Percentiles rank a stretch among this genome's conserved stretches.
Conservation (phyloP, 345 rosid genomes). For the Laguncularia racemosa region DNA sequence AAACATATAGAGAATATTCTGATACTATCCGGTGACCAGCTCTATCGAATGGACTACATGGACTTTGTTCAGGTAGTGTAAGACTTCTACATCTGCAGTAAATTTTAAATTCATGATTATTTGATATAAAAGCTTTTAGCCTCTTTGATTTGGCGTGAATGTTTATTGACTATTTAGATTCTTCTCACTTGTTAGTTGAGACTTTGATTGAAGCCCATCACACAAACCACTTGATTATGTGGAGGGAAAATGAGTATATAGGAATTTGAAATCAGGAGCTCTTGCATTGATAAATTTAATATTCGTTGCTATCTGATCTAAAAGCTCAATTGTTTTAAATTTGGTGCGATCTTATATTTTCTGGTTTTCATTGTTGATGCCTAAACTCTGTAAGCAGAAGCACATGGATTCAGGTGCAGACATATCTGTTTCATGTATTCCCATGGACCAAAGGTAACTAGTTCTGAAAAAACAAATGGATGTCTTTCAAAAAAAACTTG, state of each 20-base stretch:
- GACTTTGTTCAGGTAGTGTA: conserved; percentile 70
- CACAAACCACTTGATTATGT: too few relatives aligned
- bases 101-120: background rate
- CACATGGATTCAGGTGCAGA: conserved; percentile 59
- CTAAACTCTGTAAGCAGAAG: conserved; percentile 35
- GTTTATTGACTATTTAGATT: too few relatives aligned
- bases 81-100: background rate
- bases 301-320: too few relatives aligned
- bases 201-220: too few relatives aligned
- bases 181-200: too few relatives aligned
- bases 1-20: conserved; percentile 73
- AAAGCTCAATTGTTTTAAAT: too few relatives aligned
- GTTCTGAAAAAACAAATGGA: background rate
- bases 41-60: conserved; percentile 89
- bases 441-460: conserved; percentile 47
- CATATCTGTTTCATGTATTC: conserved; percentile 57
- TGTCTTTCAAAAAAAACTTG: background rate
- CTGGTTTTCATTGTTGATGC: background rate
- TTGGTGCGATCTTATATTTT: too few relatives aligned
- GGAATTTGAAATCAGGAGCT: too few relatives aligned
- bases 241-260: too few relatives aligned
- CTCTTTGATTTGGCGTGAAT: background rate
- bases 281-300: too few relatives aligned
- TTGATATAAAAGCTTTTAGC: background rate
- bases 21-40: conserved; percentile 85